phyloP scores from a whole-genome alignment of 2,329 filamentous ascomycete genomes.

The Sporothrix curviconia region DNA sequence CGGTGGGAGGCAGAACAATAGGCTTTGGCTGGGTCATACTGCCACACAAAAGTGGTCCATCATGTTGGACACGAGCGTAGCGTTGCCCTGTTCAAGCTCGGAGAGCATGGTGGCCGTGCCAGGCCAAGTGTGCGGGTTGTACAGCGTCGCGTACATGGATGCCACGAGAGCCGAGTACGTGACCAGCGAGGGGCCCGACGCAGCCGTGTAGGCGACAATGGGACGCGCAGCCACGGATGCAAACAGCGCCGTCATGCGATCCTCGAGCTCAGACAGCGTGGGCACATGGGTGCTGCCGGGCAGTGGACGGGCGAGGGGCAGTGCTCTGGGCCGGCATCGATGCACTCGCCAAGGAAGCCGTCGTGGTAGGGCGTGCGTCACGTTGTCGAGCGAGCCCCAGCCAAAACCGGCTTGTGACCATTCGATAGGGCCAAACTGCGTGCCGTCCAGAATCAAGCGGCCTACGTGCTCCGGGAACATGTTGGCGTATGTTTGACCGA shows the following conservation, averaged over 20 bases:
- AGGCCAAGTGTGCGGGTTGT: constrained; percentile 39
- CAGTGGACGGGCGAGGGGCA: constrained; percentile 36
- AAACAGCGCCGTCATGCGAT: constrained; percentile 35
- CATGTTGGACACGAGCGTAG: constrained; percentile 34
- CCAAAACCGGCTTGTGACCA: constrained; percentile 41
- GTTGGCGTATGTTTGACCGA: constrained; percentile 45
- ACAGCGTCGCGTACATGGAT: constrained; percentile 36
- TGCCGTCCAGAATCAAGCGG: constrained; percentile 43
- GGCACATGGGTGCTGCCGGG: constrained; percentile 3
- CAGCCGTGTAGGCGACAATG: constrained; percentile 31
- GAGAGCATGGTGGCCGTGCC: constrained; percentile 34
- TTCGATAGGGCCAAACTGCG: constrained; percentile 41
- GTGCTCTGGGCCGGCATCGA: constrained; percentile 39
- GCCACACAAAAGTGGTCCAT: constrained; percentile 35
- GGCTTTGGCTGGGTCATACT: constrained; percentile 33
- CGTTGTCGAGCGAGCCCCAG: constrained; percentile 42
- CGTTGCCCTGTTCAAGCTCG: constrained; percentile 40
- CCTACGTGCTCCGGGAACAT: constrained; percentile 45
- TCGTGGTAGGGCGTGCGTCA: constrained; percentile 43
- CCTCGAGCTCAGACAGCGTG: constrained; percentile 32
- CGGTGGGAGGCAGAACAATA: neutral
- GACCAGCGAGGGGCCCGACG: constrained; percentile 37
- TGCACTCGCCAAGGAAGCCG: constrained; percentile 44
- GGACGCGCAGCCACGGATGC: constrained; percentile 33
- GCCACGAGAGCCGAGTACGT: constrained; percentile 39